Percentiles rank a stretch among this genome's conserved stretches.
Conservation (phyloP, 495 filamentous ascomycete genomes). For the Evansstolkia leycettana region DNA sequence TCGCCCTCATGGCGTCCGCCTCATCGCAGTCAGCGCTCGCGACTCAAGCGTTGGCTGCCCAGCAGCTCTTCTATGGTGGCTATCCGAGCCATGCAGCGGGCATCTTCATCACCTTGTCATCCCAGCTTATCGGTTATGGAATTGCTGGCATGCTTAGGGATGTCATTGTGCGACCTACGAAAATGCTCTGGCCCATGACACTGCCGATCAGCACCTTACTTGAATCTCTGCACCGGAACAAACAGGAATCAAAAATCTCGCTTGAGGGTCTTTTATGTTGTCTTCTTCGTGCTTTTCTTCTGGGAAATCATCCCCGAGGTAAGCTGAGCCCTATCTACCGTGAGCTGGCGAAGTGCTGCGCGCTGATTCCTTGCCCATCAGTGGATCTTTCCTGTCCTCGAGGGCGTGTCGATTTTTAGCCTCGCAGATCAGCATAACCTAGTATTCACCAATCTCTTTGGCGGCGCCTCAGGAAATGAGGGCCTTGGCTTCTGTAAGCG, state of each 20-base stretch:
- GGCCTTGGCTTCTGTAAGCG: constrained; percentile 27
- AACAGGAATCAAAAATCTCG: constrained; percentile 3
- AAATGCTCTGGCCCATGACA: constrained; percentile 11
- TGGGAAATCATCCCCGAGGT: constrained; percentile 40
- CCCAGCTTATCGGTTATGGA: constrained; percentile 33
- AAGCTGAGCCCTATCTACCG: constrained; percentile 7
- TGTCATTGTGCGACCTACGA: constrained; percentile 8
- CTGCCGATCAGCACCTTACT: constrained; percentile 7
- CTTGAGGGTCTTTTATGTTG: constrained; percentile 8
- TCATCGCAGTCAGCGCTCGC: constrained; percentile 21
- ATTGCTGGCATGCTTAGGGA: constrained; percentile 9
- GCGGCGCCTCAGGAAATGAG: constrained; percentile 36
- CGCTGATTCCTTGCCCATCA: constrained; percentile 13
- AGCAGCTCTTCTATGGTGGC: constrained; percentile 32
- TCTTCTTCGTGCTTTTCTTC: constrained; percentile 13
- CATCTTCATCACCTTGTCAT: constrained; percentile 29
- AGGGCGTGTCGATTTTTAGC: constrained; percentile 38
- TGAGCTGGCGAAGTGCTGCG: too few species aligned
- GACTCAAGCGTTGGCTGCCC: constrained; percentile 25
- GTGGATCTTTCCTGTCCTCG: constrained; percentile 36
- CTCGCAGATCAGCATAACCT: constrained; percentile 20
- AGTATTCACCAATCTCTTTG: constrained; percentile 39
- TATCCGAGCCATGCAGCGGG: constrained; percentile 18
- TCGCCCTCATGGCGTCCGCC: constrained; percentile 28
- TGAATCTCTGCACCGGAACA: constrained; percentile 8